phyloP scores from a whole-genome alignment of 805 yeast genomes.

The Priceomyces melissophilus region DNA sequence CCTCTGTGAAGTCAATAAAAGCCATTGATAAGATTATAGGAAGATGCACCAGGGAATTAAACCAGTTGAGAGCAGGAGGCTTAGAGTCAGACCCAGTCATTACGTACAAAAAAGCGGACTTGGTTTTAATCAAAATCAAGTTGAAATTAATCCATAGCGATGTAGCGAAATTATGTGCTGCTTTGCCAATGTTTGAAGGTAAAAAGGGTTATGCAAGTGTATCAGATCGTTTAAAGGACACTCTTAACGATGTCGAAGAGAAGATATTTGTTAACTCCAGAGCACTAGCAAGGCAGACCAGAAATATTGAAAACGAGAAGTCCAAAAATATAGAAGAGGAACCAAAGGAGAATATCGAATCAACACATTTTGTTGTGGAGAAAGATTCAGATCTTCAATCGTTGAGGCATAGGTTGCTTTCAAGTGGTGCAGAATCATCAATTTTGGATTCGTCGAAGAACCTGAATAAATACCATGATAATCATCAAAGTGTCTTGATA shows the following conservation, averaged over 20 bases:
- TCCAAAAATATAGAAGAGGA: background rate
- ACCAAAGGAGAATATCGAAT: background rate
- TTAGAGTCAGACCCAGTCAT: constrained; percentile 9
- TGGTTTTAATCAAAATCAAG: constrained; percentile 19
- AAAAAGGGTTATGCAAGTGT: constrained; percentile 12
- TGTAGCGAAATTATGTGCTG: constrained; percentile 6
- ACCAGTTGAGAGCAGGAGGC: constrained; percentile 8
- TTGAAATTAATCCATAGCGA: constrained; percentile 17
- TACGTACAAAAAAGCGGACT: constrained; percentile 12
- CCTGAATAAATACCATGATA: constrained; percentile 37
- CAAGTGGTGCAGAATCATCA: constrained; percentile 16
- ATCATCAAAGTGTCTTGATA: constrained; percentile 47
- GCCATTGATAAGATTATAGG: constrained; percentile 18
- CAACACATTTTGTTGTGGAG: constrained; percentile 1
- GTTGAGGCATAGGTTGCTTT: constrained; percentile 21
- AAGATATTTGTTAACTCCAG: constrained; percentile 16
- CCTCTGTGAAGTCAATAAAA: constrained; percentile 8
- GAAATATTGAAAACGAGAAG: background rate
- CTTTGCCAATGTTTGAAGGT: constrained; percentile 7
- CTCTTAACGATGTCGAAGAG: constrained; percentile 20
- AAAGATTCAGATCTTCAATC: constrained; percentile 18
- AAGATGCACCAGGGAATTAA: constrained; percentile 16
- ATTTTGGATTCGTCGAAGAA: constrained; percentile 6
- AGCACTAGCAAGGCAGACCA: constrained; percentile 9
- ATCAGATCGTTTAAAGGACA: constrained; percentile 9